Evolutionary conservation across 2,329 filamentous ascomycete species (phyloP), one percentile per base, ranked within the genome.

Genomic region (Fusarium zealandicum): DNA sequence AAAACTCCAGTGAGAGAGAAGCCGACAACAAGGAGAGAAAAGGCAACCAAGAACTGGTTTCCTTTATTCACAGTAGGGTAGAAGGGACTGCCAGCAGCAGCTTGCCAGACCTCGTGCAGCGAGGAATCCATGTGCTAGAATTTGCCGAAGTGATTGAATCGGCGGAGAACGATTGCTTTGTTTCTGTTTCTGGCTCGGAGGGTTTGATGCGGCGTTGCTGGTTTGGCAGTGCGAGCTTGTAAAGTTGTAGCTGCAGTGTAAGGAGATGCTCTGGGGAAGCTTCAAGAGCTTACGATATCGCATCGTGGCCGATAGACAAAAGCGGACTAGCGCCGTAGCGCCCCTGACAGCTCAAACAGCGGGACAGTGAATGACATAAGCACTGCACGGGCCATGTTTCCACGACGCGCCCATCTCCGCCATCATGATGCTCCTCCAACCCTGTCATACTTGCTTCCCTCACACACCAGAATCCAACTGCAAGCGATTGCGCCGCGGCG

Each of bases 51-150:
- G 79, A 97, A 95, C 67, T 98, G 95, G 72, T 80, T 87, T 70
- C 87, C 84, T 80, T 98, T 98, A 73, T 84, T 83, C 69, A 98
- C 78, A 52, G 86, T 73, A 58, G 93, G 92, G 67, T 87, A 77
- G 79, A 95, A 98, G 60, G 92, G 91, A 80, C 86, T 90, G 82
- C 86, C 85, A 76, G 90, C 85, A 79, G 93, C 90, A 82, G 91
- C 90, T 83, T 96, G 89, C 93, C 93, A 98, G 80, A 96, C 84
- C 76, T 95, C 87, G 78, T 89, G 87, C 76, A 96, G 81, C 82
- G 90, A 91, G 71, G 87, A 85, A 84, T 90, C 88, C 87, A 90
- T 90, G 79, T 80, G 81, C 72, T 59, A 52, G 35, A 50, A 37
- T 61, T 57, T 42, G 35, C 37, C 38, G 17, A 32, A 33, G 39